phyloP scores from a whole-genome alignment of 768 basidiomycete species.

The Tylopilus felleus region DNA sequence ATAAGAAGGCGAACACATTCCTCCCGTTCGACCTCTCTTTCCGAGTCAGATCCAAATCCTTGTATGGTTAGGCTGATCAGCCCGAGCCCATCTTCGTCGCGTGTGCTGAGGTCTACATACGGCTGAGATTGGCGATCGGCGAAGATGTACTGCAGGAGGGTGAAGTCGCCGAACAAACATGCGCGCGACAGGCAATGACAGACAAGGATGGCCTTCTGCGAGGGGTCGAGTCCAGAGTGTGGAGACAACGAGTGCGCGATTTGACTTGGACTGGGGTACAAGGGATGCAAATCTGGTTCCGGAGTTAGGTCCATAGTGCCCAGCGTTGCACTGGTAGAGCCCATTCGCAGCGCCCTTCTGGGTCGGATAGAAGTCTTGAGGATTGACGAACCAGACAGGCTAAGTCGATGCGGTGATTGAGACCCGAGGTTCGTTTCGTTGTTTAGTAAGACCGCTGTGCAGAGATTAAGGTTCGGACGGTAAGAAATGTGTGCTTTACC shows the following conservation, averaged over 20 bases:
- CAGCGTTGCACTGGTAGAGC: constrained; percentile 25
- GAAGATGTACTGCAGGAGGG: constrained; percentile 69
- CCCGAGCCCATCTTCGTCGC: constrained; percentile 85
- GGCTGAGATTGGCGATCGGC: constrained; percentile 62
- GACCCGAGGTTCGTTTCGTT: constrained; percentile 2
- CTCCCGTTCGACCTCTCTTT: constrained; percentile 85
- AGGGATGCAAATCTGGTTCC: constrained; percentile 77
- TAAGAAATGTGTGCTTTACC: constrained; percentile 7
- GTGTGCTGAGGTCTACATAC: constrained; percentile 61
- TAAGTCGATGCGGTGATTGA: constrained; percentile 1
- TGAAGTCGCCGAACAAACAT: constrained; percentile 74
- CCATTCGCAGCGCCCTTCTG: constrained; percentile 24
- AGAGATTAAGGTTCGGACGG: constrained; percentile 19
- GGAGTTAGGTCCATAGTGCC: constrained; percentile 55
- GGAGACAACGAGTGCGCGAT: constrained; percentile 63
- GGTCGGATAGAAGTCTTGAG: constrained; percentile 3
- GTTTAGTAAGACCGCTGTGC: background rate
- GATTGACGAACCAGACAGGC: constrained; percentile 5
- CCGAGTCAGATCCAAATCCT: constrained; percentile 78
- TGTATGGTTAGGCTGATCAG: constrained; percentile 75
- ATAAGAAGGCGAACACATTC: constrained; percentile 82
- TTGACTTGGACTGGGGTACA: constrained; percentile 66
- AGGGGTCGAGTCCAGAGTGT: constrained; percentile 61
- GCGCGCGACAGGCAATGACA: constrained; percentile 72
- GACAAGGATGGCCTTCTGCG: constrained; percentile 68